Evolutionary conservation across 129 eudicot genomes (phyloP), one percentile per base, ranked within the genome.

Genomic region (Arctium lappa): DNA sequence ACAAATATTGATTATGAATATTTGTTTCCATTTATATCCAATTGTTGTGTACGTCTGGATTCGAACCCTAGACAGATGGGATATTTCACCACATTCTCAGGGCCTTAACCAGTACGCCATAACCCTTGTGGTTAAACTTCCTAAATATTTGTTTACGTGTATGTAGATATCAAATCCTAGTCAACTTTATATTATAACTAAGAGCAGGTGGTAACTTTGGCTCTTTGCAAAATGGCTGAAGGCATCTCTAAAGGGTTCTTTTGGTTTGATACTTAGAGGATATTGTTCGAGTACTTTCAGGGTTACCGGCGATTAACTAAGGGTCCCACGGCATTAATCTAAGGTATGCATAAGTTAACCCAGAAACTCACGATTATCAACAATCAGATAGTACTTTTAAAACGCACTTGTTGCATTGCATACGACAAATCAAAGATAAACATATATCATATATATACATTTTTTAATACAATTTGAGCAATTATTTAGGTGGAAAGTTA

Each of bases 141-240:
- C 5, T 53, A 53, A 15, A 53, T 53, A 15, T 16, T 53, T 53
- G 1, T 0, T 53, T 53, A 53, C 16, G 18, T 53, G 1, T 0
- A 18, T 10, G 18, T 31, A 73, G 15, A 39, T 8, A 18, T 38
- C 33, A 73, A 73, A 73, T 73, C 7, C 70, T 22, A 44, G 76
- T 75, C 71, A 38, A 82, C 48, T 36, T 71, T 76, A 69, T 48
- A 22, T 30, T 3, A 34, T 33, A 53, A 27, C 6, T 29, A 53
- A 60, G 66, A 77, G 31, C 86, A 71, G 71, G 66, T 83, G 74
- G 86, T 30, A 32, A 44, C 37, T 71, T 2, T 2, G 82, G 86
- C n/a, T 62, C 82, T 62, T 70, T 56, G 72, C 65, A 40, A 39
- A 62, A 27, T 74, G 79, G 33, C 53, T 22, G 4, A 62, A 53